Base-by-base conservation (phyloP, 768 basidiomycete species). In the Suillus plorans region DNA sequence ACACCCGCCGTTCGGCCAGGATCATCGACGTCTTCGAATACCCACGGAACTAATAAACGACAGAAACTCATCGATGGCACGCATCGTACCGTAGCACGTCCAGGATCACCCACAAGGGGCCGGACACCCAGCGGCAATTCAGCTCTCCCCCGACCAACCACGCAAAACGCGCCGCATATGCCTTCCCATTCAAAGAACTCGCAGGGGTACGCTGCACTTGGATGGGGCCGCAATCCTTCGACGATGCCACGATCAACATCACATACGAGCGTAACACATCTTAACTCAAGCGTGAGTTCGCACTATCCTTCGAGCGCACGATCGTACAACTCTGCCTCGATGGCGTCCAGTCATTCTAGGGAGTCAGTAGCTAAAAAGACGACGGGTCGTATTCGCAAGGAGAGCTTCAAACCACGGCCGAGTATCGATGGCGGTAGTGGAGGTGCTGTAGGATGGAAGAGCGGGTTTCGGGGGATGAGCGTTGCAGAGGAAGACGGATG, bases 351-450 rank as follows among this genome's bases (percentile, higher is more conserved):
- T 37, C 52, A 58, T 22, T n/a, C 63, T 45, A 73, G 70, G 7
- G 60, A 69, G 8, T 52, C 59, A 25, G 37, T 18, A 20, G 68
- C 66, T 50, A 34, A 64, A 49, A 81, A 79, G 73, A 88, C 86
- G 70, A 82, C 83, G 37, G 76, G 81, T 47, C 77, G 86, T 60
- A 84, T 85, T 47, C 77, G 82, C 65, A 81, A 89, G 67, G 92
- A 94, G 78, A 94, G 92, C 75, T 95, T 94, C 76, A 91, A 86
- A 72, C 93, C 93, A 12, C 81, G 93, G 42, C 85, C 91, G 50
- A 94, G 92, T 69, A 76, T 87, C 22, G 92, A 93, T 68, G 80
- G 76, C 68, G 75, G 25, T 37, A 64, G 64, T 36, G 49, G 58
- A 7, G 50, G 55, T 3, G 45, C 14, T 37, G 56, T 8, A n/a